Evolutionary conservation across 257 asterid genomes (phyloP).

Genomic region (Oldenlandia corymbosa): DNA sequence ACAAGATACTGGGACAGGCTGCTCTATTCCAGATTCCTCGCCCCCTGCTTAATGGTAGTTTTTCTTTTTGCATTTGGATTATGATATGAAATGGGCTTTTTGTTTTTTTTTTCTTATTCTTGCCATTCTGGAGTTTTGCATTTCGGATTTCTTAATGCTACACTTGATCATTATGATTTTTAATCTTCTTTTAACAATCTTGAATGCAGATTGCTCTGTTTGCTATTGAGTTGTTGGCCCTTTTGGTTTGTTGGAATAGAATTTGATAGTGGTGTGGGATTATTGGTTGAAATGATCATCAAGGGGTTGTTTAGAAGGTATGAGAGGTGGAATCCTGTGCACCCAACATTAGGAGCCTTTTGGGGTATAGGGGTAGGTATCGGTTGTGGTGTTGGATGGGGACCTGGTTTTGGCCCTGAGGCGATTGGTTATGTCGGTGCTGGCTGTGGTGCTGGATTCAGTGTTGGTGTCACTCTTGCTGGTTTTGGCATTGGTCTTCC

Average conservation of each 20-base stretch:
- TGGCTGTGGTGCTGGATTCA: conserved; percentile 91
- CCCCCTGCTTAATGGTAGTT: neutral
- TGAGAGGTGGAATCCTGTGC: conserved; percentile 92
- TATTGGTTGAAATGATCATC: conserved; percentile 70
- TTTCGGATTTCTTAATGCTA: neutral
- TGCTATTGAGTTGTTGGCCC: neutral
- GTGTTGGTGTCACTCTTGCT: conserved; percentile 71
- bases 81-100: neutral
- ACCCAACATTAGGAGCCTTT: conserved; percentile 80
- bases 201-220: neutral
- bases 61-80: neutral
- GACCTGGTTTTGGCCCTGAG: conserved; percentile 98
- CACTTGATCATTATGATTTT: neutral
- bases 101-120: neutral
- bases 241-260: conserved; percentile 2
- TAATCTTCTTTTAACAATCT: neutral
- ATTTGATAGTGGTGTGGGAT: neutral
- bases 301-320: conserved; percentile 68
- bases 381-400: conserved; percentile 99
- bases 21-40: neutral
- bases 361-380: conserved; percentile 95
- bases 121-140: too few species aligned
- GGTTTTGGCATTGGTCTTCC: conserved; percentile 93
- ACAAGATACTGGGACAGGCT: neutral
- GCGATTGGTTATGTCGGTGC: conserved; percentile 90